Evolutionary conservation across 805 yeast genomes (phyloP), one percentile per base, ranked within the genome.

Genomic region (Wickerhamiella sorbophila): DNA sequence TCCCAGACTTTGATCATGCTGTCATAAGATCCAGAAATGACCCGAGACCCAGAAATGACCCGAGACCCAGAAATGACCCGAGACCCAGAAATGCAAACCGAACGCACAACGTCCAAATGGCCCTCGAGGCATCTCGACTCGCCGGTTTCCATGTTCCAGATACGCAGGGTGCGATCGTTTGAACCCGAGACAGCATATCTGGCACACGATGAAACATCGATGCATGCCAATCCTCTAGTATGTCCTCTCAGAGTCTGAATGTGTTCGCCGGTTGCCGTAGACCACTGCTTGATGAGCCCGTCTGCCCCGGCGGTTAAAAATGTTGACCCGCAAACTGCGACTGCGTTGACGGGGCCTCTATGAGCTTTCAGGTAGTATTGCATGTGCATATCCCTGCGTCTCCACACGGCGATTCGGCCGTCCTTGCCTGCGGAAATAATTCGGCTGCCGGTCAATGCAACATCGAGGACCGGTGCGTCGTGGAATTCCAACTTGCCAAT

Each of bases 391-490:
- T 48, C 48, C 8, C 35, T 36, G 6, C 62, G 52, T 32, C 52
- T 48, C 52, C 60, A 55, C 10, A 59, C 52, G 8, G 54, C 44
- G 9, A 63, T 47, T 4, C 53, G 52, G 24, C 57, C 45, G 45
- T 62, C 66, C 34, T 54, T 57, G 12, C 65, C 62, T 39, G 62
- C 56, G 5, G 65, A 50, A 1, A 55, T 48, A 5, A 62, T 51
- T 41, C 52, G 44, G 17, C 55, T 43, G 2, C 45, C 42, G 53
- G 86, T 87, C 58, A 88, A 64, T 3, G 95, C 95, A 18, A 86
- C 95, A 58, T 95, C 82, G 0, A 86, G 83, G 2, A 88, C 95
- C 18, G 95, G 95, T 57, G 86, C 87, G 48, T 81, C 87, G 57
- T 88, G 96, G 0, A 95, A 95, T 52, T 84, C 83, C 57, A 88